Evolutionary conservation across 805 yeast genomes (phyloP).

Genomic region (Candida broadrunensis): DNA sequence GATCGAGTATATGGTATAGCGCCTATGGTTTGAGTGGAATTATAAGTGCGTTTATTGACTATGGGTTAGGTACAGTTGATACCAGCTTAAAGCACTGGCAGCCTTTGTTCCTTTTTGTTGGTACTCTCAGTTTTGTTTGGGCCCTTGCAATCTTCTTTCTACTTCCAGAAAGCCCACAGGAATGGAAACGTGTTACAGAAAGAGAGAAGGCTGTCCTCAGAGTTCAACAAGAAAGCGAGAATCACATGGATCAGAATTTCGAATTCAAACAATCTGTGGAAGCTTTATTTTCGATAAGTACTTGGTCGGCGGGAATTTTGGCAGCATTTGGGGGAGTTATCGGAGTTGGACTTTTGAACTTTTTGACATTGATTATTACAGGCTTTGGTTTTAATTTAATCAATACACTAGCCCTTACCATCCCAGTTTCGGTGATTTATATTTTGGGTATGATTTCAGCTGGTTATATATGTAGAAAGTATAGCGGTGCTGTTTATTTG

Average conservation of each 20-base stretch:
- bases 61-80: background rate
- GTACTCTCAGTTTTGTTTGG: background rate
- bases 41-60: background rate
- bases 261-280: background rate
- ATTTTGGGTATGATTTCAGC: background rate
- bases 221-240: background rate
- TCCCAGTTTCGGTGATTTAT: background rate
- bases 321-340: background rate
- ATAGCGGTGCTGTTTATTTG: background rate
- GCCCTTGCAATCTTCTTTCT: background rate
- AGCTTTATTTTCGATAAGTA: background rate
- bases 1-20: background rate
- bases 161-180: background rate
- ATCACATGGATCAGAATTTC: background rate
- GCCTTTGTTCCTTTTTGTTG: background rate
- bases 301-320: background rate
- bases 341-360: background rate
- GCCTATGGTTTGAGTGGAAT: background rate
- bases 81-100: background rate
- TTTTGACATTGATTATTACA: background rate
- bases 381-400: background rate
- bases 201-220: background rate
- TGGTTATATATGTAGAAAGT: background rate
- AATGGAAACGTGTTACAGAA: background rate
- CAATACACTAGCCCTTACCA: background rate